Base-by-base conservation (phyloP, 2,329 filamentous ascomycete genomes). In the Fusarium sp. region DNA sequence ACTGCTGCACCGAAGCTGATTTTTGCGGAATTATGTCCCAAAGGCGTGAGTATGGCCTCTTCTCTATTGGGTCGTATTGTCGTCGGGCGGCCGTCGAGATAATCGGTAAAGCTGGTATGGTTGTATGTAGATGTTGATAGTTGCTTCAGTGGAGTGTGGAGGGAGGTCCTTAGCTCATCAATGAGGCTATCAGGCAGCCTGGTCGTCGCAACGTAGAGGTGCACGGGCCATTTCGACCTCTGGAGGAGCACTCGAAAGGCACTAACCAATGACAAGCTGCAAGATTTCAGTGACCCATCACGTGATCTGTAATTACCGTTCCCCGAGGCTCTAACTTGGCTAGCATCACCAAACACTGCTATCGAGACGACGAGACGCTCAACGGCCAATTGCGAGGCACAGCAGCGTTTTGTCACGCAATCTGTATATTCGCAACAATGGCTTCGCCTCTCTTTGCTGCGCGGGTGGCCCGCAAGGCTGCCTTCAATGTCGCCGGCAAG, bases 361-460 rank as follows among this genome's bases (percentile, higher is more conserved):
- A 62, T 62, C 42, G 58, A 60, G 63, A 72, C 69, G 71, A 69
- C 72, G 65, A 73, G 69, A 70, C 73, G 72, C 77, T 66, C 54
- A 55, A 74, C 70, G 60, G 74, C 69, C 76, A 79, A 79, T 79
- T 78, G 79, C 74, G 79, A 79, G 78, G 69, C 71, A 76, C 63
- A 75, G 67, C 67, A 75, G 73, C 76, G 72, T 77, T 76, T 73
- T 77, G 73, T 77, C 76, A 77, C 75, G 74, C 73, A 72, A 69
- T 70, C 66, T 60, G 65, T 66, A 70, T 66, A 75, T 75, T 76
- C 60, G 73, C 75, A 83, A 86, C 81, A 77, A 89, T 90, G 87
- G 86, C 84, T 80, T 84, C 86, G 80, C 83, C 89, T 81, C 85
- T 88, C 76, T 83, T 86, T 82, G 85, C 87, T 74, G 83, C 85